Percentiles rank a stretch among this genome's conserved stretches.
These are phyloP conservation scores for Aureobasidium sp. DNA, from an alignment of 2,329 filamentous ascomycete species.

Conservation along the genomic window DNA sequence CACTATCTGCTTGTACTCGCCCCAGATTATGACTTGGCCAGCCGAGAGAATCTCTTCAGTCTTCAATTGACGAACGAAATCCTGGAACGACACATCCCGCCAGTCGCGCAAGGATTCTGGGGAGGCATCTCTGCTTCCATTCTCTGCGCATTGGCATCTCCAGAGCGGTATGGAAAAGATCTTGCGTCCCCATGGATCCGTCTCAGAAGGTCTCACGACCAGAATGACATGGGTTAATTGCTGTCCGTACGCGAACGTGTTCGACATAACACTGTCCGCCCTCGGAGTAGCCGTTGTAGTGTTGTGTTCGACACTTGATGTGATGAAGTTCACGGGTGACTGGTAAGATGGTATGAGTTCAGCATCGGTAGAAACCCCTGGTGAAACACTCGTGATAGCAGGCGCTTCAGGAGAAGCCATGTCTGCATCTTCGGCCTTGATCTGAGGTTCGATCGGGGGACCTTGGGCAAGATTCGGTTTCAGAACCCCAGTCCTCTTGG, in stretches of 20 bases:
- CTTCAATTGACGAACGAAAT: neutral
- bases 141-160: neutral
- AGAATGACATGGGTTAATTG: neutral
- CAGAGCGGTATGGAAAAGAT: neutral
- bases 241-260: no score
- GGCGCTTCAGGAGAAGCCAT: neutral
- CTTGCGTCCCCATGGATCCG: neutral
- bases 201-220: neutral
- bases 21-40: neutral
- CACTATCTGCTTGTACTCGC: neutral
- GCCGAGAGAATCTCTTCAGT: neutral
- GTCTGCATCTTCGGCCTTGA: neutral
- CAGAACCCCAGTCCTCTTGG: neutral
- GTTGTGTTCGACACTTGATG: no score
- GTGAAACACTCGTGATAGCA: no score
- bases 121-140: neutral
- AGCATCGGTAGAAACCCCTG: neutral
- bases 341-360: neutral
- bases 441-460: neutral
- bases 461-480: neutral
- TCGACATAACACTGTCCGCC: no score
- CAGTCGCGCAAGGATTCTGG: neutral
- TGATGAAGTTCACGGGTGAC: neutral
- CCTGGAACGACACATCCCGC: neutral
- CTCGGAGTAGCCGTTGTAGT: no score